A percentile compares a stretch with the other conserved stretches of the same genome.
phyloP scores from a whole-genome alignment of 257 asterid species.

The Solanum tarijense region DNA sequence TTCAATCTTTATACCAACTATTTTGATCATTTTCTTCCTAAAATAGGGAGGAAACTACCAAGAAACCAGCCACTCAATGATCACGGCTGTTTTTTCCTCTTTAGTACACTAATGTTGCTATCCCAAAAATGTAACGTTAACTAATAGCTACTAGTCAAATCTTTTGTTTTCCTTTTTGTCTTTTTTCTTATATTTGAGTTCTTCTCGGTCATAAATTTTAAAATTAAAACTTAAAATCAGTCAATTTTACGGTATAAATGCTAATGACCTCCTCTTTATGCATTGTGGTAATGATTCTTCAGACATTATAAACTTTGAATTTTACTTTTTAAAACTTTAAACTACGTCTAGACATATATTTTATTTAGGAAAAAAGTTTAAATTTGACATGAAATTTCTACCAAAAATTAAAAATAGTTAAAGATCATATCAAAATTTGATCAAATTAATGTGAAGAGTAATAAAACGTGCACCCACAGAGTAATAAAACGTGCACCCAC shows the following conservation, averaged over 20 bases:
- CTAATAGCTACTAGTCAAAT: background rate
- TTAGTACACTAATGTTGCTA: background rate
- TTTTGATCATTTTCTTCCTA: background rate
- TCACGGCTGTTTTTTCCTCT: background rate
- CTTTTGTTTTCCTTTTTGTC: background rate
- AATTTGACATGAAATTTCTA: background rate
- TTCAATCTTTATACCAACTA: background rate
- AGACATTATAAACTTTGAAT: background rate
- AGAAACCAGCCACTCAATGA: background rate
- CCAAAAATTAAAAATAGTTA: background rate
- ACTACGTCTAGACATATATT: too few relatives aligned
- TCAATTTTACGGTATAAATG: too few relatives aligned
- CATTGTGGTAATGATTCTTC: background rate
- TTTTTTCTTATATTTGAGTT: background rate
- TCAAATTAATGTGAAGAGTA: background rate
- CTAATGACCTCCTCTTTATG: background rate
- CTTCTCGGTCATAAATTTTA: too few relatives aligned
- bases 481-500: background rate
- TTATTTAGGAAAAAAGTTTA: too few relatives aligned
- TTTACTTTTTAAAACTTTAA: background rate
- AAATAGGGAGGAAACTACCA: background rate
- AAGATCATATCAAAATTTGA: background rate
- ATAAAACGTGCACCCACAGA: background rate
- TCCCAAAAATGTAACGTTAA: background rate
- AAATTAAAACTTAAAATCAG: too few relatives aligned